Percentiles rank a stretch among this genome's conserved stretches.
Conservation (phyloP, 352 stramenopile genomes). For the Phytopythium kandeliae region DNA sequence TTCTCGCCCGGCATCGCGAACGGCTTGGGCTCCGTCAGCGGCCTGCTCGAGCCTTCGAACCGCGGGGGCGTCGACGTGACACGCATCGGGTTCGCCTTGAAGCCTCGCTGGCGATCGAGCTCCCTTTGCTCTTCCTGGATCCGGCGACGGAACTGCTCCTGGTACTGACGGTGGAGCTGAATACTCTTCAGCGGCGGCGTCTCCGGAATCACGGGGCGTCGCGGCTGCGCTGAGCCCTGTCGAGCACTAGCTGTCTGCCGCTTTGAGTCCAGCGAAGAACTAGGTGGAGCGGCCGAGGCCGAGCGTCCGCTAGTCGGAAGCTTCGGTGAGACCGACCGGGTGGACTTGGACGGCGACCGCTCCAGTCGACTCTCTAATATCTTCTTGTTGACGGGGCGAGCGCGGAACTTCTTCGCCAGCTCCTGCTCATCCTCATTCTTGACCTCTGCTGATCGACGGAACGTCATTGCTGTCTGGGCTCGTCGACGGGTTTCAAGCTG, state of each 20-base stretch:
- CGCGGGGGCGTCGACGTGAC: slow-evolving; percentile 40
- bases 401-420: slow-evolving; percentile 74
- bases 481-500: slow-evolving; percentile 62
- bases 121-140: slow-evolving; percentile 55
- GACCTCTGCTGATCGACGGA: slow-evolving; percentile 49
- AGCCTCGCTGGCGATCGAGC: slow-evolving; percentile 45
- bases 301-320: slow-evolving; percentile 31
- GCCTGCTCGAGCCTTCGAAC: slow-evolving; percentile 70
- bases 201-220: slow-evolving; percentile 52
- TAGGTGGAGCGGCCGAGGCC: slow-evolving; percentile 22
- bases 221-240: slow-evolving; percentile 15
- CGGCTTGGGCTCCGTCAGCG: slow-evolving; percentile 59
- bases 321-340: slow-evolving; percentile 39
- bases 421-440: slow-evolving; percentile 72
- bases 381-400: slow-evolving; percentile 46
- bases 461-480: slow-evolving; percentile 30
- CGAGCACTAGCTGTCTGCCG: slow-evolving; percentile 14
- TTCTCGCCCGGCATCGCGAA: slow-evolving; percentile 55
- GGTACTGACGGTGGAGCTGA: slow-evolving; percentile 62
- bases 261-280: slow-evolving; percentile 23
- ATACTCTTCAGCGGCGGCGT: slow-evolving; percentile 70
- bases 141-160: slow-evolving; percentile 59
- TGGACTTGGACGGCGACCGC: slow-evolving; percentile 30
- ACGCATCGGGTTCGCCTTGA: slow-evolving; percentile 68
- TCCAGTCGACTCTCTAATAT: slow-evolving; percentile 42